Evolutionary conservation across 148 eudicot genomes (phyloP), one percentile per base, ranked within the genome.

Genomic region (Silene latifolia): DNA sequence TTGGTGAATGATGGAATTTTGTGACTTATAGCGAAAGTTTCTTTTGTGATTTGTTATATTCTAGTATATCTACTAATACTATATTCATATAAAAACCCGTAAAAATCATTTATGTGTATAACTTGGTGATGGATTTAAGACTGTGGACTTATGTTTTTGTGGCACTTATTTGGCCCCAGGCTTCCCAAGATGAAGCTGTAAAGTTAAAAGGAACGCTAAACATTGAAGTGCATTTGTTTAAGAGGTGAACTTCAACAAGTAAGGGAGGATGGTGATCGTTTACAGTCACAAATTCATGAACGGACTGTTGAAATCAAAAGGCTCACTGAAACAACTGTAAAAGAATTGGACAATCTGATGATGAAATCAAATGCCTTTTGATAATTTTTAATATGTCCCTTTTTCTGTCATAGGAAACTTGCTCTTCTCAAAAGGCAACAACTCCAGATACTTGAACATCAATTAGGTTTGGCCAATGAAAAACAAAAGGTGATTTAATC

Each of bases 211-310:
- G 86, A 74, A 61, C 71, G 11, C 57, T 87, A 60, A 75, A 5
- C 39, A 83, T 58, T 68, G 96, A 90, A 72, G 79, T 88, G 69
- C 82, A 62, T 54, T n/a, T 75, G 84, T 69, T 71, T 87, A 25
- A 76, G 89, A 75, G 86, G 75, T 58, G 96, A 90, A 72, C 63
- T 90, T 69, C 90, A 85, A 42, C 90, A 85, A 69, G 88, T 85
- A 9, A 74, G 92, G 81, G 96, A 87, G 17, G 96, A 90, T 15
- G 87, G 92, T 71, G 92, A 90, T 57, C 67, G 88, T 13, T 82
- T 82, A 46, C 81, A 80, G 8, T 58, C 83, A 6, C 82, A 82
- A 75, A 80, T 87, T 71, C 83, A 84, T 27, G 35, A 58, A 39
- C 82, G 88, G 57, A 82, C 69, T 20, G 69, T 81, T 79, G 92